Evolutionary conservation across 2,329 filamentous ascomycete genomes (phyloP).

Genomic region (Cercospora janseana): DNA sequence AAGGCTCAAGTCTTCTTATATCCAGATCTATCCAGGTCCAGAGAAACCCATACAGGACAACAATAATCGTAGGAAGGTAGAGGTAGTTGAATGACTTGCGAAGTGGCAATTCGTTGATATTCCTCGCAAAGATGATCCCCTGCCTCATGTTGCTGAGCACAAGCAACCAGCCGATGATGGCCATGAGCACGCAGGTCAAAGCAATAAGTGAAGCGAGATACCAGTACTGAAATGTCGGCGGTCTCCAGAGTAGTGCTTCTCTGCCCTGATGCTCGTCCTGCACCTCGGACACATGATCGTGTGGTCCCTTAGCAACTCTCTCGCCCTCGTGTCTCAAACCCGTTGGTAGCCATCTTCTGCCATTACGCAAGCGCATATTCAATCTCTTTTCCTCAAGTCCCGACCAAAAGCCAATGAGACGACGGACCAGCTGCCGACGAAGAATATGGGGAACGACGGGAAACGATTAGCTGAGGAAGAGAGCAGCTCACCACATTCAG

Average conservation of each 20-base stretch:
- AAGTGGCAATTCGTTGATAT: slow-evolving; percentile 41
- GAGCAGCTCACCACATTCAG: not conserved
- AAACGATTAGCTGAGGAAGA: not conserved
- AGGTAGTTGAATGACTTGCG: slow-evolving; percentile 45
- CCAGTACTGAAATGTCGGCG: slow-evolving; percentile 38
- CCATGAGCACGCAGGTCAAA: slow-evolving; percentile 39
- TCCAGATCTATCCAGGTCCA: slow-evolving; percentile 63
- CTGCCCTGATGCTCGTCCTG: not conserved
- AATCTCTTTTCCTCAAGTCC: too few species aligned
- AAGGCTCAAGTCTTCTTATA: slow-evolving; percentile 59
- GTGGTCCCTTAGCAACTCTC: not conserved
- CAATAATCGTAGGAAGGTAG: slow-evolving; percentile 55
- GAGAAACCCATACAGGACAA: slow-evolving; percentile 55
- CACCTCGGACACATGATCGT: not conserved
- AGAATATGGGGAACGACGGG: not conserved
- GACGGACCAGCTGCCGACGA: slow-evolving; percentile 7
- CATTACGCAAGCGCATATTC: too few species aligned
- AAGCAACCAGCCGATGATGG: slow-evolving; percentile 48
- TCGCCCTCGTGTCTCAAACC: not conserved
- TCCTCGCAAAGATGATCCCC: slow-evolving; percentile 44
- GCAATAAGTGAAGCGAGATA: slow-evolving; percentile 43
- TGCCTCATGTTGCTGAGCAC: slow-evolving; percentile 42
- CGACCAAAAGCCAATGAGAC: not conserved
- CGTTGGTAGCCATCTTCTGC: too few species aligned
- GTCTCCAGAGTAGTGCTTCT: slow-evolving; percentile 39